Conservation (phyloP, 1,284 basidiomycete species). For the Microbotryomycetes sp. region DNA sequence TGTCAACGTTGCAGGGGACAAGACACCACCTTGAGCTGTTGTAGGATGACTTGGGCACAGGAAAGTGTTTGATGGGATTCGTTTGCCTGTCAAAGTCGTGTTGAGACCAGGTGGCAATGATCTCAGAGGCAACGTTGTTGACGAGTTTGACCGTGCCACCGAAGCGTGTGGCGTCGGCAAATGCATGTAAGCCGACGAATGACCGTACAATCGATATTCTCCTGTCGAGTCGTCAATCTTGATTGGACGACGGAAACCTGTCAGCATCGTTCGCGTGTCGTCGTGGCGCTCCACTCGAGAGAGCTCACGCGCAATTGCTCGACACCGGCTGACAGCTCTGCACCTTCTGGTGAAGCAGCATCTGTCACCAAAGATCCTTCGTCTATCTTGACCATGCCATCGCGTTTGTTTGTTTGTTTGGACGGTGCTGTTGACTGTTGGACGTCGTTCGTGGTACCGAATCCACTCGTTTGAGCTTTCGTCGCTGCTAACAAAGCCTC, state of each 20-base stretch:
- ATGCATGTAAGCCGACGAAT: background rate
- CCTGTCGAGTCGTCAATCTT: conserved; percentile 2
- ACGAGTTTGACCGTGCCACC: background rate
- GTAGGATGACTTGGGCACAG: background rate
- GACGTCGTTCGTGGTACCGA: background rate
- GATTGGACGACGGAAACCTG: too few species aligned
- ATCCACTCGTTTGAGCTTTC: background rate
- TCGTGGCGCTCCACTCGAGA: too few species aligned
- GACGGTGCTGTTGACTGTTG: too few species aligned
- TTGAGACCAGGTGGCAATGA: background rate
- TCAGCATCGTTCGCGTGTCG: too few species aligned
- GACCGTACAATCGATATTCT: conserved; percentile 2
- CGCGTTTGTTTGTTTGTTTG: background rate
- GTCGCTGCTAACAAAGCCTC: background rate
- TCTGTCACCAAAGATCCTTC: too few species aligned
- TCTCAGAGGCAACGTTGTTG: background rate
- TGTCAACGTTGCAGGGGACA: background rate
- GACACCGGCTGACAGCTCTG: background rate
- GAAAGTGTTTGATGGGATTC: background rate
- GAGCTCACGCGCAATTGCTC: background rate
- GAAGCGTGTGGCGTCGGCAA: background rate
- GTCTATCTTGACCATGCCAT: background rate
- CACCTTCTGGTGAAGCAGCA: background rate
- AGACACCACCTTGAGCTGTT: background rate
- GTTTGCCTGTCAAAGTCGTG: background rate